Conservation (phyloP, 169 alveolate genomes). For the Plasmodium coatneyi region DNA sequence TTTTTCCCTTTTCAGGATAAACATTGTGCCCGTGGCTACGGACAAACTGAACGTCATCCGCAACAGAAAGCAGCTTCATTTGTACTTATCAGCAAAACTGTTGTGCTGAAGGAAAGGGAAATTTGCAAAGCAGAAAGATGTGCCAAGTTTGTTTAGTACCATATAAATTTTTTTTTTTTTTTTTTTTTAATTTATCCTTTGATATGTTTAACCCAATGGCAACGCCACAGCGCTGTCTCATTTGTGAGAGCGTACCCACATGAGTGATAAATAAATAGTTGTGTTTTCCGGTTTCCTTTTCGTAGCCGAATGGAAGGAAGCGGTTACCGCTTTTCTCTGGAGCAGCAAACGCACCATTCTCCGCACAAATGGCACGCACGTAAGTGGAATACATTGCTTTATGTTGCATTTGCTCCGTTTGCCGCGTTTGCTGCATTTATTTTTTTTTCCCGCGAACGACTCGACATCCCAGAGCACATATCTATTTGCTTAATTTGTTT, state of each 20-base stretch:
- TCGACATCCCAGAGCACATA: not conserved
- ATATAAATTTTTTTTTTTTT: too few relatives aligned
- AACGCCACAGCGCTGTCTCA: not conserved
- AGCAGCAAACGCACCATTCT: not conserved
- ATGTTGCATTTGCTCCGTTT: not conserved
- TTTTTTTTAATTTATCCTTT: not conserved
- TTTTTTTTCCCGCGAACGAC: not conserved
- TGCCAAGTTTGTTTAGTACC: not conserved
- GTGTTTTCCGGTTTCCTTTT: not conserved
- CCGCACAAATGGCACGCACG: not conserved
- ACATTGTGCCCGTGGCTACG: conserved; percentile 15
- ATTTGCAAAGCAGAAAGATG: not conserved
- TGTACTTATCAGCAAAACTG: conserved; percentile 18
- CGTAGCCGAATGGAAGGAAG: not conserved
- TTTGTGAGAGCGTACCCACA: not conserved
- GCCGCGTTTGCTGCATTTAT: not conserved
- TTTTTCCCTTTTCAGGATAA: not conserved
- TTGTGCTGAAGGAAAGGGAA: not conserved
- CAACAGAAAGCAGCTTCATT: conserved; percentile 5
- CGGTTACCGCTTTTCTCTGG: not conserved
- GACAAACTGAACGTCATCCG: conserved; percentile 12
- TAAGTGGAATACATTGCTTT: not conserved
- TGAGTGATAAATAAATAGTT: not conserved
- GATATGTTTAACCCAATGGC: not conserved
- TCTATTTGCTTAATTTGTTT: not conserved